These are phyloP conservation scores for Copromyces sp. DNA, from an alignment of 495 filamentous ascomycete species.

Conservation along the genomic window DNA sequence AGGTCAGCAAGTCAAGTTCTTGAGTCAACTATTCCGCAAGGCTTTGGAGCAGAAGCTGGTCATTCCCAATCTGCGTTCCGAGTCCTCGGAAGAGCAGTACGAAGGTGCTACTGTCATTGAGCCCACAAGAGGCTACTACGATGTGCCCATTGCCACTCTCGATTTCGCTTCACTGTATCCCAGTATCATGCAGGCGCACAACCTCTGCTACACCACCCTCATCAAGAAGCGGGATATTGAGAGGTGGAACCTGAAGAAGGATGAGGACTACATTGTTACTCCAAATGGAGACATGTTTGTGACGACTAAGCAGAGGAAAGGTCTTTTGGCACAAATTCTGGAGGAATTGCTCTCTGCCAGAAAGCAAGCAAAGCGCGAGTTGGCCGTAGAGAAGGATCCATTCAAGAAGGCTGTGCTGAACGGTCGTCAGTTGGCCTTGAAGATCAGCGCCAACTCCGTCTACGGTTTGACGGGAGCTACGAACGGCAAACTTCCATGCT, in stretches of 20 bases:
- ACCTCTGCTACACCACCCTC: slow-evolving; percentile 94
- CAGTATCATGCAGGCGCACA: slow-evolving; percentile 98
- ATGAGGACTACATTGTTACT: slow-evolving; percentile 92
- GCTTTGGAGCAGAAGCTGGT: slow-evolving; percentile 86
- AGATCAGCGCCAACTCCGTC: slow-evolving; percentile 95
- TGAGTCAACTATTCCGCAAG: slow-evolving; percentile 95
- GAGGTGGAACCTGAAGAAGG: slow-evolving; percentile 61
- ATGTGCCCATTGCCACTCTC: slow-evolving; percentile 88
- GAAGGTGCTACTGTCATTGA: slow-evolving; percentile 98
- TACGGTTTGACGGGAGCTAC: slow-evolving; percentile 97
- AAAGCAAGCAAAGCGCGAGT: slow-evolving; percentile 86
- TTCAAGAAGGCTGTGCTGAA: slow-evolving; percentile 98
- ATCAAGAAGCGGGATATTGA: slow-evolving; percentile 73
- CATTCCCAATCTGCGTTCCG: slow-evolving; percentile 68
- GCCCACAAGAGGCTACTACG: slow-evolving; percentile 82
- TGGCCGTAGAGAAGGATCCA: slow-evolving; percentile 83
- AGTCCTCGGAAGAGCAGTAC: slow-evolving; percentile 72
- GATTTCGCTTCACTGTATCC: slow-evolving; percentile 99
- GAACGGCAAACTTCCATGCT: slow-evolving; percentile 88
- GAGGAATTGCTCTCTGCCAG: slow-evolving; percentile 82
- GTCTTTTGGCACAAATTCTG: slow-evolving; percentile 86
- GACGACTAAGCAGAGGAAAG: slow-evolving; percentile 80
- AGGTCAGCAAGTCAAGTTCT: slow-evolving; percentile 95
- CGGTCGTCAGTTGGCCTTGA: slow-evolving; percentile 91
- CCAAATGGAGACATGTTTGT: slow-evolving; percentile 91